Base-by-base conservation (phyloP, 1,139 yeast species). In the Kodamaea fungicola region DNA sequence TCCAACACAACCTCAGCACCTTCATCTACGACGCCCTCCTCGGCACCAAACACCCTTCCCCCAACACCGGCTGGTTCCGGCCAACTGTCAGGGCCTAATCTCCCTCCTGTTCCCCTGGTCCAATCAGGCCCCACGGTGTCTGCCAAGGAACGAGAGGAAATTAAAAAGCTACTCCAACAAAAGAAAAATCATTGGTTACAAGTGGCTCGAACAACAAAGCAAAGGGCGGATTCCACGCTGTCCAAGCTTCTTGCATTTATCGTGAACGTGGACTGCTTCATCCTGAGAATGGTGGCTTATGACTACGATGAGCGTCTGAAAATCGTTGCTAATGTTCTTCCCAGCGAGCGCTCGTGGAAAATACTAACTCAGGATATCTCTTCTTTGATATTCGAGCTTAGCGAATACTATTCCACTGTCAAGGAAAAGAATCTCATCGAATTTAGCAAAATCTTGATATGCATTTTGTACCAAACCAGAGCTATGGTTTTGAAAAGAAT, bases 321-420 rank as follows among this genome's bases (percentile, higher is more conserved):
- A 43, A 42, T 53, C 4, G 44, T 52, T 1, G 47, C 51, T 28
- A 56, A 51, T 12, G 50, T 56, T 2, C 42, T 59, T 25, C 63
- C 67, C 2, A 59, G 61, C 45, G 71, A 64, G 42, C 48, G 67
- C 34, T 54, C 58, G 22, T 70, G 76, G 76, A 55, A 50, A 30
- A 30, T 40, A 4, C 45, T 67, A 22, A 53, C 57, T 31, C 54
- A 50, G 10, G 70, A 65, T 24, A 48, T 63, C 2, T 45, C 50
- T 2, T 40, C 39, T 4, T 46, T 65, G 22, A 59, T 62, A 9
- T 40, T 42, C 1, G 54, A 56, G 8, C 50, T 61, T 8, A 54
- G 51, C 25, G 44, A 44, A 5, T 44, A 40, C 28, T 36, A 44
- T 25, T 40, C 40, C 22, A 35, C 28, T 2, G 37, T 43, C 22